These are phyloP conservation scores for Citrus sinensis DNA, from an alignment of 345 rosid species.

Conservation along the genomic window DVS_A1.0 CM039163.1:3202501-3203000, in stretches of 20 bases:
- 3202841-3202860: conserved; percentile 8
- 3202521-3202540: conserved; percentile 2
- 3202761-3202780: conserved; percentile 98
- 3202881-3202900: too few species aligned
- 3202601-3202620: neutral
- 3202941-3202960: conserved; percentile 68
- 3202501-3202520: conserved; percentile 85
- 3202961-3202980: conserved; percentile 83
- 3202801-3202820: conserved; percentile 91
- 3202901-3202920: neutral
- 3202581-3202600: neutral
- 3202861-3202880: neutral
- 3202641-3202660: neutral
- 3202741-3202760: conserved; percentile 98
- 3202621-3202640: neutral
- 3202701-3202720: conserved; percentile 91
- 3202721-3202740: conserved; percentile 99
- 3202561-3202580: neutral
- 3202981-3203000: conserved; percentile 66
- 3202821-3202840: conserved; percentile 70
- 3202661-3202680: conserved; percentile 22
- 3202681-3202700: conserved; percentile 96
- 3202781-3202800: conserved; percentile 88
- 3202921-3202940: conserved; percentile 42
- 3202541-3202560: neutral